Percentiles rank a stretch among this genome's conserved stretches.
Conservation (phyloP, 148 eudicot genomes). For the Diospyros lotus region DNA sequence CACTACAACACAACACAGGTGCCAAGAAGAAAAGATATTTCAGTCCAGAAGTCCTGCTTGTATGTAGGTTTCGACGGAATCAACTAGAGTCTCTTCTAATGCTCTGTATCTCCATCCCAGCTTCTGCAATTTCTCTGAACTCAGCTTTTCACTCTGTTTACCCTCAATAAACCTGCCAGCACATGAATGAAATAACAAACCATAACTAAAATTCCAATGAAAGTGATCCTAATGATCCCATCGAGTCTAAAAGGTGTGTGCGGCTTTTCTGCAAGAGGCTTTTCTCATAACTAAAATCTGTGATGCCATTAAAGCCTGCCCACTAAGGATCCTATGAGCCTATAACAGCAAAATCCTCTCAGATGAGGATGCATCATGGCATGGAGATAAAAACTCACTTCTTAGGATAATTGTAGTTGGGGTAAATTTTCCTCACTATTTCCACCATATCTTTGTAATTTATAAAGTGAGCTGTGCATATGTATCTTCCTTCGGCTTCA, state of each 20-base stretch:
- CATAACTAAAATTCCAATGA: too few relatives aligned
- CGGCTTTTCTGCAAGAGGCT: too few relatives aligned
- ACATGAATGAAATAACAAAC: too few relatives aligned
- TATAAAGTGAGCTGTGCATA: constrained; percentile 42
- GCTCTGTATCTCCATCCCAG: constrained; percentile 38
- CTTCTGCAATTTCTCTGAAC: constrained; percentile 34
- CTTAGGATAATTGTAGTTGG: constrained; percentile 30
- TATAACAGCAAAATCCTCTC: not conserved
- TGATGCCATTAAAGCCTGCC: constrained; percentile 24
- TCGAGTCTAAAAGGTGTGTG: too few relatives aligned
- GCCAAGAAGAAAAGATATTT: too few relatives aligned
- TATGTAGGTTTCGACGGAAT: constrained; percentile 32
- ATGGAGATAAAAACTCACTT: constrained; percentile 16
- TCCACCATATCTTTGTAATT: constrained; percentile 41
- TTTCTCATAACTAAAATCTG: not conserved
- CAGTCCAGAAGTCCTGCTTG: constrained; percentile 13
- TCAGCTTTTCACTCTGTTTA: not conserved
- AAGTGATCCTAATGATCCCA: too few relatives aligned
- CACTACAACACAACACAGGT: too few relatives aligned
- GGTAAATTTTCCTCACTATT: constrained; percentile 16
- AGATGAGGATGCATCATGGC: not conserved
- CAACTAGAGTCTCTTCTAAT: constrained; percentile 38
- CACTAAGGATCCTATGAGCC: not conserved
- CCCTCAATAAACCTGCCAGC: too few relatives aligned
- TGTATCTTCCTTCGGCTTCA: constrained; percentile 65